Conservation (phyloP, 176 grass and related monocot genomes). For the Aegilops speltoides region DNA sequence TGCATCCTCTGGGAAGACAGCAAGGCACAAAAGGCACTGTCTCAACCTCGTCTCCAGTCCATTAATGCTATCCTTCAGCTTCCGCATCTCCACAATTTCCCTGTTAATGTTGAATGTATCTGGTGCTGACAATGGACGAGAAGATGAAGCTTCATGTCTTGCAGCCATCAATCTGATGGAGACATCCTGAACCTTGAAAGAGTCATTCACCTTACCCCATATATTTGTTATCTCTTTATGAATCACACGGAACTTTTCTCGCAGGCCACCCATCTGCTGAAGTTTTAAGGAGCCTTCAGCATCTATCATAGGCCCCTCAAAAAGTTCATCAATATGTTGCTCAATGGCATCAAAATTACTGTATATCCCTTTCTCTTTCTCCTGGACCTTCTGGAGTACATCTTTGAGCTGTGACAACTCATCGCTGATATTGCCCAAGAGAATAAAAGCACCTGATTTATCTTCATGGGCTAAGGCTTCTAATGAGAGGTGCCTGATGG, state of each 20-base stretch:
- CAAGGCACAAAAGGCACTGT: constrained; percentile 21
- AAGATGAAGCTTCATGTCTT: constrained; percentile 2
- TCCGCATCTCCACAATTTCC: neutral
- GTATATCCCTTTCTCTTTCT: constrained; percentile 15
- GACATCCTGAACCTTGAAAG: neutral
- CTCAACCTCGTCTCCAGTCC: constrained; percentile 10
- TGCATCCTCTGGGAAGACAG: constrained; percentile 19
- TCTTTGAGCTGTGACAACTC: constrained; percentile 12
- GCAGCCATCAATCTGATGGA: neutral
- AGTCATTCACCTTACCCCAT: constrained; percentile 9
- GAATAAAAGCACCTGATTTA: neutral
- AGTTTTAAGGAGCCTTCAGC: neutral
- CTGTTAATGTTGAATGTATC: neutral
- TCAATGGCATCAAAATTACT: constrained; percentile 7
- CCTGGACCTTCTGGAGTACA: neutral
- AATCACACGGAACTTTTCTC: neutral
- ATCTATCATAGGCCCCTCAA: neutral
- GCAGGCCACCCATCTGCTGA: neutral
- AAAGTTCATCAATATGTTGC: constrained; percentile 6
- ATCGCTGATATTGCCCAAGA: neutral
- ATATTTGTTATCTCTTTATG: constrained; percentile 4
- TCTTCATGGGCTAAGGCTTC: constrained; percentile 19
- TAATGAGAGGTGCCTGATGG: neutral
- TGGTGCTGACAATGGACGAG: neutral
- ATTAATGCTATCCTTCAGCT: constrained; percentile 15